Evolutionary conservation across 495 filamentous ascomycete species (phyloP).

Genomic region (Hypoxylon rickii): DNA sequence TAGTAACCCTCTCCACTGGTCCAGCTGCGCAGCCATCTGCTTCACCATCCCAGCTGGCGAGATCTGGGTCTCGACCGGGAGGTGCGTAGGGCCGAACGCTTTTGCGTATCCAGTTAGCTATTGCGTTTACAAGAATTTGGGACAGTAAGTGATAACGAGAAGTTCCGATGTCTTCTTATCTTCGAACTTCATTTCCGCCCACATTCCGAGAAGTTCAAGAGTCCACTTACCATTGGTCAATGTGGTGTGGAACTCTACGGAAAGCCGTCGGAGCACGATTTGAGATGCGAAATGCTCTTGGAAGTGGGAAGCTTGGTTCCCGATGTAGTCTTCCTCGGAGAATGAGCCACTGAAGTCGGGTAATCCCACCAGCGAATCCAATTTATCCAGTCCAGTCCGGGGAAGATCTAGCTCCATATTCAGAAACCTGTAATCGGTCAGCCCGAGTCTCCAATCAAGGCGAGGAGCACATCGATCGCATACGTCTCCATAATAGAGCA

Average conservation of each 20-base stretch:
- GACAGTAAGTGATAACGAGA: not conserved
- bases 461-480: not conserved
- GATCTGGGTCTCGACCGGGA: slow-evolving; percentile 17
- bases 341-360: slow-evolving; percentile 55
- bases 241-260: slow-evolving; percentile 53
- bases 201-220: not conserved
- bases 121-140: not conserved
- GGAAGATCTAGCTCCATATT: slow-evolving; percentile 61
- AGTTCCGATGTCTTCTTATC: not conserved
- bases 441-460: not conserved
- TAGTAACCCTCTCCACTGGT: slow-evolving; percentile 59
- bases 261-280: slow-evolving; percentile 58
- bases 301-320: slow-evolving; percentile 56
- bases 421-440: slow-evolving; percentile 44
- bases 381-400: slow-evolving; percentile 54
- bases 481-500: slow-evolving; percentile 64
- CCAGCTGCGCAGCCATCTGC: slow-evolving; percentile 54
- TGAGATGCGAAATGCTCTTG: slow-evolving; percentile 62
- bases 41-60: slow-evolving; percentile 48
- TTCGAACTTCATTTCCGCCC: not conserved
- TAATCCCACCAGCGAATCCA: slow-evolving; percentile 55
- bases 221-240: slow-evolving; percentile 53
- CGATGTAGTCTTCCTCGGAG: slow-evolving; percentile 51
- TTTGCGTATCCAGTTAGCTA: slow-evolving; percentile 9
- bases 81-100: slow-evolving; percentile 28